Evolutionary conservation across 2,329 filamentous ascomycete genomes (phyloP), one percentile per base, ranked within the genome.

Genomic region (Talaromyces sp.): DNA sequence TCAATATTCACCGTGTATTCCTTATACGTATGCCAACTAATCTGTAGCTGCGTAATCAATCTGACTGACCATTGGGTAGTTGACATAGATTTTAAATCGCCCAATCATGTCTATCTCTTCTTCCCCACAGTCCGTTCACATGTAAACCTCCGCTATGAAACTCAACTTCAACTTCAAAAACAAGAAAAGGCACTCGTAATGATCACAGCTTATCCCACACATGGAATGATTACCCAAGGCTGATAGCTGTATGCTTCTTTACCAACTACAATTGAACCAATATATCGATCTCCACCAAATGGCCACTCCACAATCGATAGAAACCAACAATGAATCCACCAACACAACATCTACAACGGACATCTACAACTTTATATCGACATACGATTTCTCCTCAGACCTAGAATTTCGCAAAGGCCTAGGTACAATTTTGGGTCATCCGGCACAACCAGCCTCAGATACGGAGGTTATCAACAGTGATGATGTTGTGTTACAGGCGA

Each of bases 361-460:
- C 31, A 48, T 68, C 37, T 77, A 73, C 54, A 63, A 70, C 40
- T 58, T 58, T 46, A 58, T 80, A 21, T 67, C 67, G 9, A 58
- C 66, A 15, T 79, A 80, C 60, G 63, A 70, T 19, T 80, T 78
- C 61, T 56, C 61, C 19, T 58, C 67, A 7, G 78, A 80, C 60
- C 57, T 62, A 1, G 77, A 80, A 60, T 80, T 79, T 62, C 75
- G 73, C 58, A 70, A 70, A 48, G 78, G 78, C n/a, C 71, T 80
- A n/a, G 70, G 73, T 9, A 67, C 74, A 25, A 78, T 80, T 48
- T 70, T 80, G 15, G 72, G 75, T 35, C 75, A 77, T 56, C 68
- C 72, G 10, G 68, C 68, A 37, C 71, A 63, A 1, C 71, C 72
- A 35, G 70, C 73, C 8, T 73, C 72, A 17, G 68, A 72, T 35